phyloP scores from a whole-genome alignment of 164 flowering plant genomes.

The Dillenia turbinata region DNA sequence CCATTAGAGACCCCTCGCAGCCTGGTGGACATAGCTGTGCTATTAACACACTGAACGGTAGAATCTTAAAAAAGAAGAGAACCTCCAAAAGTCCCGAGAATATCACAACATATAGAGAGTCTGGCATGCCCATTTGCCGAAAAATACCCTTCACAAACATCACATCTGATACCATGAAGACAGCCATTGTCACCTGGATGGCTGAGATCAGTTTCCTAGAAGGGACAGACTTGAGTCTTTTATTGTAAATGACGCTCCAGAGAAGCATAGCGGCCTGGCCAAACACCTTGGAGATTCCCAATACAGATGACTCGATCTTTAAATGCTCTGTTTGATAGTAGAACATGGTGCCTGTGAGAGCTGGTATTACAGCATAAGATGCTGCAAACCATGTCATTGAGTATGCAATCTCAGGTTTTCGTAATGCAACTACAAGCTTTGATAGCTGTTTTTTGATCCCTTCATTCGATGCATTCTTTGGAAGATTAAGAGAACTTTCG shows the following conservation, averaged over 20 bases:
- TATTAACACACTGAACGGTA: constrained; percentile 71
- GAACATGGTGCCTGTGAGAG: constrained; percentile 84
- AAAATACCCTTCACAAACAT: constrained; percentile 65
- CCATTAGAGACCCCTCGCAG: constrained; percentile 93
- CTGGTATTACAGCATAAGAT: constrained; percentile 76
- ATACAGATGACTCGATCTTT: constrained; percentile 50
- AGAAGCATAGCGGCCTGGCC: constrained; percentile 80
- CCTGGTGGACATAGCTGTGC: constrained; percentile 81
- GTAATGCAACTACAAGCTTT: constrained; percentile 42
- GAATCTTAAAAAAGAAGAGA: constrained; percentile 65
- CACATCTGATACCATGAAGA: constrained; percentile 71
- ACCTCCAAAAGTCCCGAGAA: constrained; percentile 81
- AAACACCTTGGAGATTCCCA: constrained; percentile 86
- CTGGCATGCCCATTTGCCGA: constrained; percentile 57
- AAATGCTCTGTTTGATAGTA: constrained; percentile 81
- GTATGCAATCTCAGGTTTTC: constrained; percentile 59
- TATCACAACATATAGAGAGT: constrained; percentile 57
- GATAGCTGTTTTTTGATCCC: constrained; percentile 61
- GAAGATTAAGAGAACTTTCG: constrained; percentile 72
- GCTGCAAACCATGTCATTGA: constrained; percentile 78
- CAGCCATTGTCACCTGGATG: constrained; percentile 56
- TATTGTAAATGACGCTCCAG: constrained; percentile 68
- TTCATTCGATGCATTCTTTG: constrained; percentile 32
- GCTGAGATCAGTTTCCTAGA: constrained; percentile 62
- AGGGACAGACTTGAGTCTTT: constrained; percentile 45